Evolutionary conservation across 2,329 filamentous ascomycete genomes (phyloP).

Genomic region (Cytospora piceae): DNA sequence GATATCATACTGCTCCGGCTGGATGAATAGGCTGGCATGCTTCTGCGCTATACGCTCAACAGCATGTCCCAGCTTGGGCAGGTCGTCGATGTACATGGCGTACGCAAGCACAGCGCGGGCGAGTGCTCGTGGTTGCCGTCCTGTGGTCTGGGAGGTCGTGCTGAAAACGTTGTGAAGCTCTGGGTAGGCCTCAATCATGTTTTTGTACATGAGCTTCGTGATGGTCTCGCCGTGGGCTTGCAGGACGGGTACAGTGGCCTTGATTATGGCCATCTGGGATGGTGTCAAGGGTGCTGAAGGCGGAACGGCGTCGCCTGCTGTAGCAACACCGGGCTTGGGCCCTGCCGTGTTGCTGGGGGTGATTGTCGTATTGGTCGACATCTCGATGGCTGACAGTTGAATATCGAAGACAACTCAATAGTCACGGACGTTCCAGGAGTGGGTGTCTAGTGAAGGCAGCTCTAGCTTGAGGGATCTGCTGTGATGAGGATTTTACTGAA

Average conservation of each 20-base stretch:
- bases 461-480: neutral
- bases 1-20: conserved; percentile 70
- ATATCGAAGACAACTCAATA: neutral
- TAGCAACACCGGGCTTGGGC: conserved; percentile 13
- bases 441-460: neutral
- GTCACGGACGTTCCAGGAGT: neutral
- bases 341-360: conserved; percentile 15
- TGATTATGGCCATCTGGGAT: conserved; percentile 71
- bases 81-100: conserved; percentile 72
- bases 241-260: conserved; percentile 75
- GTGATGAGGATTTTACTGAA: neutral
- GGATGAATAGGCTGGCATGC: conserved; percentile 72
- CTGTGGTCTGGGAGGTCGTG: conserved; percentile 67
- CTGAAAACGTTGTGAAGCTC: conserved; percentile 73
- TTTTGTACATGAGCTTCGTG: conserved; percentile 73
- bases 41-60: conserved; percentile 76
- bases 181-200: conserved; percentile 67
- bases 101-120: conserved; percentile 73
- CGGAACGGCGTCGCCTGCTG: conserved; percentile 6
- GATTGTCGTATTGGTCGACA: neutral
- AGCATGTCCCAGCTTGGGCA: conserved; percentile 58
- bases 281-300: conserved; percentile 53
- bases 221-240: conserved; percentile 69
- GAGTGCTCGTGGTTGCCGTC: conserved; percentile 71
- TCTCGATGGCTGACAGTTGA: neutral